Evolutionary conservation across 768 basidiomycete genomes (phyloP), one percentile per base, ranked within the genome.

Genomic region (Gloeophyllum trabeum): DNA sequence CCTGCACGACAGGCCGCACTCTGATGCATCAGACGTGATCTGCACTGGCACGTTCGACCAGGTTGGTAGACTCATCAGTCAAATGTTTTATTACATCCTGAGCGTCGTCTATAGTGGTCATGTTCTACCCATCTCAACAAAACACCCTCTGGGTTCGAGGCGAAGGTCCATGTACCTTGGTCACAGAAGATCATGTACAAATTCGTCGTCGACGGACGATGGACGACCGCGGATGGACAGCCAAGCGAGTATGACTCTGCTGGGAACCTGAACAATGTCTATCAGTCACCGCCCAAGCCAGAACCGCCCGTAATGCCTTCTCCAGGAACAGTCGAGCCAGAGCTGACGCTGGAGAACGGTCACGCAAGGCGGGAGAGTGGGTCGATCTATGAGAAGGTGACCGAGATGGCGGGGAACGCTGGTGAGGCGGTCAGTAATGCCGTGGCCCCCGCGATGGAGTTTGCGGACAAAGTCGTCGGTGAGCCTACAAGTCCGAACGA

Each of bases 21-120:
- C 65, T 23, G 66, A 69, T 39, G 70, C 80, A 32, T 63, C 54
- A 38, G 58, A 64, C 38, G 83, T 86, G 47, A 70, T 84, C 53
- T 73, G 80, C 43, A 85, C 82, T 18, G 86, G 86, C 26, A 72
- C 79, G 23, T 89, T 88, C 56, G 85, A 89, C 67, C 62, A 81
- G 60, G 85, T 84, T 55, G 40, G 55, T 53, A 5, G 20, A 28
- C 13, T 35, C 5, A 20, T 18, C 39, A 16, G 16, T 21, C 40
- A 13, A 16, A 18, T 13, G n/a, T 5, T 19, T 24, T 7, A 18
- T 20, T 5, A 7, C 30, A 30, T 30, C 10, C 28, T 30, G 16
- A 30, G 10, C 7, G 16, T 7, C 16, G 4, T 42, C 35, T 16
- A 35, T 43, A 82, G 81, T 85, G 81, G 81, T 66, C 76, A 21